Conservation (phyloP, 139 green algal genomes). For the Eudorina sp. region DNA sequence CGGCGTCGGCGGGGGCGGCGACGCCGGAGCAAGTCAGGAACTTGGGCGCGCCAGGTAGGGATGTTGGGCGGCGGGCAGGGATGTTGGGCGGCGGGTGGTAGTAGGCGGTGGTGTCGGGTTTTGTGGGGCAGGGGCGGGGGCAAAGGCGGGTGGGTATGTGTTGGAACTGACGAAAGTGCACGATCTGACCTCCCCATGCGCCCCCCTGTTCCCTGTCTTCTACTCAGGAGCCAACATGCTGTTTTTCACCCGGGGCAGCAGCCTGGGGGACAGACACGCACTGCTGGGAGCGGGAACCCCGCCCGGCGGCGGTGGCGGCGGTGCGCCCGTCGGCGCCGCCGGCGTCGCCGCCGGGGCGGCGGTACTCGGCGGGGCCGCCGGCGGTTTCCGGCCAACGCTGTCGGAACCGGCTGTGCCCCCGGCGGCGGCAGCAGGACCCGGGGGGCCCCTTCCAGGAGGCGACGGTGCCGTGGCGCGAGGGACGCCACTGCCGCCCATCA, state of each 20-base stretch:
- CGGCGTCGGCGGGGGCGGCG: background rate
- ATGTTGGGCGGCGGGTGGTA: too few species aligned
- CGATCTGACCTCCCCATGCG: too few species aligned
- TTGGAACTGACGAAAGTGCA: too few species aligned
- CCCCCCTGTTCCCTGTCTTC: too few species aligned
- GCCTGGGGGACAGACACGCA: background rate
- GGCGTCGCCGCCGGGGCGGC: background rate
- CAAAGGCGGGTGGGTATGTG: background rate
- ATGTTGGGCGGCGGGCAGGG: background rate
- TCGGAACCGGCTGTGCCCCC: too few species aligned
- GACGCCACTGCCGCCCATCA: background rate
- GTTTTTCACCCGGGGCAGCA: constrained; percentile 8
- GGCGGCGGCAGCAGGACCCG: too few species aligned
- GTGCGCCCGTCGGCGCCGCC: background rate
- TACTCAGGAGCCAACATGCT: background rate
- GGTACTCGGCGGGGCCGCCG: too few species aligned
- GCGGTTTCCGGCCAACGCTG: too few species aligned
- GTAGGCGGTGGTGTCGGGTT: too few species aligned
- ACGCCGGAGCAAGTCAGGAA: background rate
- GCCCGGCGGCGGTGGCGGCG: background rate
- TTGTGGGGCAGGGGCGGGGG: too few species aligned
- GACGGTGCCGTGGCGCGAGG: background rate
- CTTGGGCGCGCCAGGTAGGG: background rate
- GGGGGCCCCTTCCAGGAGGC: too few species aligned
- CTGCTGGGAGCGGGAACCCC: background rate